Evolutionary conservation across 2,329 filamentous ascomycete genomes (phyloP), one percentile per base, ranked within the genome.

Genomic region (Colletotrichum ledebouriae): DNA sequence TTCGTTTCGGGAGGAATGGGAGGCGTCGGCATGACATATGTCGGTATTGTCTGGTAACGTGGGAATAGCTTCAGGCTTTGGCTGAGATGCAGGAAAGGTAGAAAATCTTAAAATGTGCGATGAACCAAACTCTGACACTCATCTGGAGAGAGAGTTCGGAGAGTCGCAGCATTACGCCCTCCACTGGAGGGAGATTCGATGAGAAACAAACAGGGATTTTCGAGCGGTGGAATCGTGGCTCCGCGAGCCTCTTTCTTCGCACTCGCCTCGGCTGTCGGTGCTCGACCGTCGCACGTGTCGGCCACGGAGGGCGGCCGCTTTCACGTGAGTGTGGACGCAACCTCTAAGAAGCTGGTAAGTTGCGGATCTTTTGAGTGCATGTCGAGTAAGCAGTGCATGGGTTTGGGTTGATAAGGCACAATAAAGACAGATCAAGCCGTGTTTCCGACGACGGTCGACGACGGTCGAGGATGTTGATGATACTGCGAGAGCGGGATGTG

Each of bases 181-280:
- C 17, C 25, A 56, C 53, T 13, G 22, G 22, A 22, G 22, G 37
- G 52, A 34, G 34, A 17, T 20, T 15, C 25, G 22, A 42, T 15
- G 11, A 52, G 22, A 44, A 47, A 10, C 22, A 52, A 41, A 33
- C 65, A 68, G 47, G 65, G 65, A 34, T 56, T 3, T 17, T 29
- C 7, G 13, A 34, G 33, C 33, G 47, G 61, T 50, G 47, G 60
- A 53, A 34, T 44, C 11, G 41, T 25, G 53, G n/a, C 47, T 29
- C 13, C 29, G 22, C 12, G 25, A 50, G 63, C 41, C 42, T 61
- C 57, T 63, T 53, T 53, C 33, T 33, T 52, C n/a, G 47, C 55
- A 41, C 17, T 37, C 20, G 66, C 66, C 66, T 69, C 61, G 66
- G 66, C 29, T 65, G 61, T 68, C 66, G 60, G 53, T 20, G 53